These are phyloP conservation scores for Aphanomyces euteiches DNA, from an alignment of 352 stramenopile genomes.

Conservation along the genomic window DNA sequence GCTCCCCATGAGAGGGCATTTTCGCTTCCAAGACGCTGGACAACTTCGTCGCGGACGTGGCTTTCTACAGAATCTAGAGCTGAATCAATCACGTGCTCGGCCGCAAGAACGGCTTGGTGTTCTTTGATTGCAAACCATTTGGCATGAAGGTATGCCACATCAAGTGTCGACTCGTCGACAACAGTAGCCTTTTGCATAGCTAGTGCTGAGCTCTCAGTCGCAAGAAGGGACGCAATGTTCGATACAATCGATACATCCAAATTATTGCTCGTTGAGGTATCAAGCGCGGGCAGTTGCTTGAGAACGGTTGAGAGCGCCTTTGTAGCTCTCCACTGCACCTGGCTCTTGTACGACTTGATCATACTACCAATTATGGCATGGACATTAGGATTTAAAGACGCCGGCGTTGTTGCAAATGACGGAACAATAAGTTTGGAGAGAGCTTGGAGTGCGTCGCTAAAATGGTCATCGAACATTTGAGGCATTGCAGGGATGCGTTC, in stretches of 20 bases:
- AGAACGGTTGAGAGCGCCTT: conserved; percentile 69
- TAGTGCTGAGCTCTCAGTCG: conserved; percentile 49
- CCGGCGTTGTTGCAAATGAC: neutral
- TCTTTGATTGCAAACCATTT: conserved; percentile 72
- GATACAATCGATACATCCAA: conserved; percentile 61
- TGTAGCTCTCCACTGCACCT: conserved; percentile 72
- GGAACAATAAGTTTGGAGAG: conserved; percentile 29
- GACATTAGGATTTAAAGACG: conserved; percentile 33
- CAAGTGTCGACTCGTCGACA: neutral
- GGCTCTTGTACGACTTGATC: conserved; percentile 70
- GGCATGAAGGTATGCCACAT: conserved; percentile 45
- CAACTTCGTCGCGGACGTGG: conserved; percentile 54
- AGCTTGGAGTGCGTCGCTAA: conserved; percentile 23
- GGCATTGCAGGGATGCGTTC: conserved; percentile 71
- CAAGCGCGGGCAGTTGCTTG: conserved; percentile 60
- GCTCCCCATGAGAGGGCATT: conserved; percentile 79
- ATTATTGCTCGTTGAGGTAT: conserved; percentile 38
- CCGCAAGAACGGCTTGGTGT: conserved; percentile 62
- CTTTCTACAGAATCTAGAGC: conserved; percentile 61
- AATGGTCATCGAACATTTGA: conserved; percentile 66
- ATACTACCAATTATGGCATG: conserved; percentile 53
- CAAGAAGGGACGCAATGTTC: conserved; percentile 52
- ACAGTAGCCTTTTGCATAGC: neutral
- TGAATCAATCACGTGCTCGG: conserved; percentile 65
- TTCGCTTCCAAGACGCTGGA: conserved; percentile 64